phyloP scores from a whole-genome alignment of 129 eudicot genomes.

The Gnaphalium uliginosum region DNA sequence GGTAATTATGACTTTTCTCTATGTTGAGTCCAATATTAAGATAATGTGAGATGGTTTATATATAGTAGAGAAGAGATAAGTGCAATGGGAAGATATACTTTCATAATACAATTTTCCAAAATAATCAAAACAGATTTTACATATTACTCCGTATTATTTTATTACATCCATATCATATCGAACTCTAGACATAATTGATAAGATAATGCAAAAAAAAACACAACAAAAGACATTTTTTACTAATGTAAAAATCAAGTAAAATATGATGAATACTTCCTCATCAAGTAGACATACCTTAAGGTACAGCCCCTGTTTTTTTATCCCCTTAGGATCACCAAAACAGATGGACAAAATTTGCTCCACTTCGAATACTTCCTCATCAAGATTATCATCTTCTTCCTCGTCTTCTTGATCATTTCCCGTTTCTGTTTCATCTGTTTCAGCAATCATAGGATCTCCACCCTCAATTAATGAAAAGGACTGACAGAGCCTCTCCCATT shows the following conservation, averaged over 20 bases:
- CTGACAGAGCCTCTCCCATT: constrained; percentile 69
- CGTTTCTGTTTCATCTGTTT: constrained; percentile 23
- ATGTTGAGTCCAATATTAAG: too few species aligned
- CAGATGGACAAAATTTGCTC: constrained; percentile 56
- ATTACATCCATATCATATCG: too few species aligned
- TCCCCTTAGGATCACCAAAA: constrained; percentile 67
- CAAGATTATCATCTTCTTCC: constrained; percentile 39
- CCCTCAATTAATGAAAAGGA: constrained; percentile 28
- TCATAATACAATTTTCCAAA: neutral
- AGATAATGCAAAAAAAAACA: neutral
- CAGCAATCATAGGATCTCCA: constrained; percentile 5
- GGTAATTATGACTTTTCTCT: too few species aligned
- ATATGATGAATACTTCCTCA: neutral
- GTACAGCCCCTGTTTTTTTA: constrained; percentile 41
- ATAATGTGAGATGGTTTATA: too few species aligned
- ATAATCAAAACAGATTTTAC: neutral
- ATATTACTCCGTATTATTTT: neutral
- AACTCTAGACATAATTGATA: neutral
- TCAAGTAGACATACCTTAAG: constrained; percentile 56
- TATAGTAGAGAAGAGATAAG: too few species aligned
- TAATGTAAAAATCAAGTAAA: neutral
- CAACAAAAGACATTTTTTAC: neutral
- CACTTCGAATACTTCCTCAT: constrained; percentile 67
- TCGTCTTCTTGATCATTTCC: constrained; percentile 32
- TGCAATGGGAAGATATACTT: neutral